Evolutionary conservation across 331 rosid species (phyloP), one percentile per base, ranked within the genome.

Genomic region (Cydonia oblonga): DNA sequence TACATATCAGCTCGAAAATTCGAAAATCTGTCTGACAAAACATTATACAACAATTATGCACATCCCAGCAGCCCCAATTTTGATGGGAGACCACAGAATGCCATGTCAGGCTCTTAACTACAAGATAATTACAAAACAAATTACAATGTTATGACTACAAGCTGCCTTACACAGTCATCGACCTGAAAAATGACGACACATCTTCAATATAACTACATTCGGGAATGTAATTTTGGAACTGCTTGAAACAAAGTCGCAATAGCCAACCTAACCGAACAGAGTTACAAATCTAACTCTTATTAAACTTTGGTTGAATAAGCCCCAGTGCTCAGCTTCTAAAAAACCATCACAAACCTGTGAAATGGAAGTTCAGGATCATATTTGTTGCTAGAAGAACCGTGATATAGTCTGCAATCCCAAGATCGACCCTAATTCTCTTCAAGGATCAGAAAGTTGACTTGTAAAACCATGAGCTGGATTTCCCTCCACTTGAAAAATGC

Each of bases 401-500:
- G 59, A 20, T 32, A 46, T 20, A 66, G 52, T 54, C 54, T 2
- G 20, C 19, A 52, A 64, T 71, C 69, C 57, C 35, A 25, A 61
- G 46, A 57, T 77, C 52, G n/a, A 49, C 23, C 28, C 68, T 35
- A 65, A 22, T 62, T 70, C 72, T 59, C 49, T 67, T 59, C n/a
- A 52, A 68, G 78, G 73, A 30, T 79, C 23, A 54, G 66, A 66
- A 9, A 53, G 72, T 76, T 77, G 74, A 44, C 58, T 35, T 8
- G 69, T 78, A 64, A 44, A 69, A 67, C 49, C 44, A 14, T 76
- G 52, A 30, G 64, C 66, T 68, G 66, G 38, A 66, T 19, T 65
- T 73, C 66, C 77, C 69, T 73, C 66, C 77, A 30, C 81, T 75
- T 70, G 28, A 58, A 53, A 74, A 78, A 76, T 69, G 79, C 75